Conservation (phyloP, 1,139 yeast species). For the Yamadazyma sp. region DNA sequence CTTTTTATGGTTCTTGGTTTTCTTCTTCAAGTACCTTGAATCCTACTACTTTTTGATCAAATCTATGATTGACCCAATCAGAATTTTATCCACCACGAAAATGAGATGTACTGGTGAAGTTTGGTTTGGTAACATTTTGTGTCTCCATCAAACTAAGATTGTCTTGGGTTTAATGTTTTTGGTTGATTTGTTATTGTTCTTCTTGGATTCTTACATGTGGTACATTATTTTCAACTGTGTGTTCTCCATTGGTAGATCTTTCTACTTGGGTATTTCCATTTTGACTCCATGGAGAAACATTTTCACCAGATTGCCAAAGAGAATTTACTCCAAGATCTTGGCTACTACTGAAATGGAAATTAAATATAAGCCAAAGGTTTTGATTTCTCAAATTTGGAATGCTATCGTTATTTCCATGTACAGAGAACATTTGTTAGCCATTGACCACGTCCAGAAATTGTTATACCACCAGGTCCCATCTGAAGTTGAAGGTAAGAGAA, state of each 20-base stretch:
- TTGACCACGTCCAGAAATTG: slow-evolving; percentile 96
- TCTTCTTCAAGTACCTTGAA: slow-evolving; percentile 83
- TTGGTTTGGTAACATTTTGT: slow-evolving; percentile 76
- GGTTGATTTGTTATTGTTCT: slow-evolving; percentile 91
- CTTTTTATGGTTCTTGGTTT: slow-evolving; percentile 84
- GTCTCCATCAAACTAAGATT: slow-evolving; percentile 83
- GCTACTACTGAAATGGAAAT: slow-evolving; percentile 99
- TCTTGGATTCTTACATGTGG: slow-evolving; percentile 98
- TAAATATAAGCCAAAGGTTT: slow-evolving; percentile 96
- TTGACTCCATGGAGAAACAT: slow-evolving; percentile 99
- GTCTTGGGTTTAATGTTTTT: slow-evolving; percentile 89
- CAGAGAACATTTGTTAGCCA: slow-evolving; percentile 95
- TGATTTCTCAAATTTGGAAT: slow-evolving; percentile 98
- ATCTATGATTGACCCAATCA: slow-evolving; percentile 91
- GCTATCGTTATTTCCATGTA: slow-evolving; percentile 98
- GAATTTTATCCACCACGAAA: slow-evolving; percentile 51
- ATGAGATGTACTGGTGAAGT: slow-evolving; percentile 76
- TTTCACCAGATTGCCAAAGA: slow-evolving; percentile 95
- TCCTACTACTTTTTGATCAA: slow-evolving; percentile 91
- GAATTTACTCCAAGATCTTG: slow-evolving; percentile 94
- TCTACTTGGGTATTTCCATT: slow-evolving; percentile 96
- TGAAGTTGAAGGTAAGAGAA: slow-evolving; percentile 95
- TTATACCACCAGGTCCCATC: slow-evolving; percentile 98
- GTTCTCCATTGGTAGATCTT: slow-evolving; percentile 95
- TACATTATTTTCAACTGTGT: slow-evolving; percentile 92